Evolutionary conservation across 2,329 filamentous ascomycete species (phyloP).

Genomic region (Cadophora malorum): DNA sequence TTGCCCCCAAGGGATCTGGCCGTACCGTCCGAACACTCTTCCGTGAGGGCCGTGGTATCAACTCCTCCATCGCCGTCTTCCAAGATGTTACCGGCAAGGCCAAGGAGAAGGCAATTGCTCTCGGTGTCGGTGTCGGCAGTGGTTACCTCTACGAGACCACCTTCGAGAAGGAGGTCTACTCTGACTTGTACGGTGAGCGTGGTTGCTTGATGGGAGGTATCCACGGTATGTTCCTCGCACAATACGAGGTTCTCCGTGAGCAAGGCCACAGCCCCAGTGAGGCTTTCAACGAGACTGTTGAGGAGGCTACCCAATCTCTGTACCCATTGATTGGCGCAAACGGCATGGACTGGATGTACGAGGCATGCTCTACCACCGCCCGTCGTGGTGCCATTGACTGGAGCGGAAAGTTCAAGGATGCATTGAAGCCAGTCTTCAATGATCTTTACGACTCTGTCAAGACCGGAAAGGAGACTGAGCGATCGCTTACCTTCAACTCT

Average conservation of each 20-base stretch:
- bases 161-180: constrained; percentile 99
- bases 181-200: constrained; percentile 98
- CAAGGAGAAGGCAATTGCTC: constrained; percentile 95
- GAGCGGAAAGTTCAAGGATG: constrained; percentile 96
- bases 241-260: constrained; percentile 99
- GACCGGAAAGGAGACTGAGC: constrained; percentile 91
- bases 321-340: constrained; percentile 97
- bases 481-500: constrained; percentile 96
- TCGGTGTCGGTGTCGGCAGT: constrained; percentile 95
- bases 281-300: constrained; percentile 99
- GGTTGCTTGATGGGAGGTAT: constrained; percentile 99
- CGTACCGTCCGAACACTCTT: constrained; percentile 98
- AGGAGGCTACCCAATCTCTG: constrained; percentile 97
- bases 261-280: constrained; percentile 96
- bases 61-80: constrained; percentile 98
- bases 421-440: constrained; percentile 98
- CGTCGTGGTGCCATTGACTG: constrained; percentile 99
- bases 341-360: constrained; percentile 99
- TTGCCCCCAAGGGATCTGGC: constrained; percentile 98
- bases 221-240: constrained; percentile 99
- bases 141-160: constrained; percentile 99
- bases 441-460: constrained; percentile 92
- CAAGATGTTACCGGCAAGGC: constrained; percentile 98
- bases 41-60: constrained; percentile 99
- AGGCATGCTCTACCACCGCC: constrained; percentile 98